Evolutionary conservation across 2,329 filamentous ascomycete genomes (phyloP).

Genomic region (Colletotrichum orchidophilum): DNA sequence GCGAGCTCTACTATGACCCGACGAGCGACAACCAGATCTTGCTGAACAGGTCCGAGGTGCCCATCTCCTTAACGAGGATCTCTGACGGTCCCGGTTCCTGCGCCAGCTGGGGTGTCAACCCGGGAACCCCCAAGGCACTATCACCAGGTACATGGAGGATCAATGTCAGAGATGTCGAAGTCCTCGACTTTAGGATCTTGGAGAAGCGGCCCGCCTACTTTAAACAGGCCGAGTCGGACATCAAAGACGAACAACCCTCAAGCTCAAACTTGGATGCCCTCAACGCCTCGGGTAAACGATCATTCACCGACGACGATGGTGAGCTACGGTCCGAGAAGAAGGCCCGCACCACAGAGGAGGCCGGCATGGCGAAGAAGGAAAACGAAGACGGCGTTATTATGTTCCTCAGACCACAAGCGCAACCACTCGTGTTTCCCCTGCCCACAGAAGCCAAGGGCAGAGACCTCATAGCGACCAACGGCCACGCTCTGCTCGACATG

Average conservation of each 20-base stretch:
- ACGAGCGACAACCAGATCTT: slow-evolving; percentile 67
- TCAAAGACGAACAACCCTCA: slow-evolving; percentile 34
- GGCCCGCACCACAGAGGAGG: slow-evolving; percentile 48
- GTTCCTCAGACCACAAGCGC: slow-evolving; percentile 59
- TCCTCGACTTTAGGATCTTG: slow-evolving; percentile 67
- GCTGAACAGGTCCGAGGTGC: slow-evolving; percentile 63
- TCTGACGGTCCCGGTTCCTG: slow-evolving; percentile 48
- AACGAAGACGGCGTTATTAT: slow-evolving; percentile 64
- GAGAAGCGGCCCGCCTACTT: slow-evolving; percentile 61
- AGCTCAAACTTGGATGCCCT: slow-evolving; percentile 45
- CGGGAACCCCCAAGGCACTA: slow-evolving; percentile 55
- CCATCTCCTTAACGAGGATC: slow-evolving; percentile 58
- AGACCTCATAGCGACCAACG: slow-evolving; percentile 55
- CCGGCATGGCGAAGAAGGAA: slow-evolving; percentile 36
- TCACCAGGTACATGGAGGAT: slow-evolving; percentile 67
- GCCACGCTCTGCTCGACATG: slow-evolving; percentile 62
- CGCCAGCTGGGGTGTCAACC: slow-evolving; percentile 51
- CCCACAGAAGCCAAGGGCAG: slow-evolving; percentile 57
- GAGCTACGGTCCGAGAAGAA: slow-evolving; percentile 52
- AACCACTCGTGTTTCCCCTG: slow-evolving; percentile 62
- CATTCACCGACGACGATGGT: slow-evolving; percentile 55
- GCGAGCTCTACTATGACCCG: slow-evolving; percentile 69
- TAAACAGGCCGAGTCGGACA: slow-evolving; percentile 40
- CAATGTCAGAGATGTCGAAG: slow-evolving; percentile 56
- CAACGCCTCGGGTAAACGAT: slow-evolving; percentile 62